phyloP scores from a whole-genome alignment of 2,329 filamentous ascomycete genomes.

The Scorias spongiosa region DNA sequence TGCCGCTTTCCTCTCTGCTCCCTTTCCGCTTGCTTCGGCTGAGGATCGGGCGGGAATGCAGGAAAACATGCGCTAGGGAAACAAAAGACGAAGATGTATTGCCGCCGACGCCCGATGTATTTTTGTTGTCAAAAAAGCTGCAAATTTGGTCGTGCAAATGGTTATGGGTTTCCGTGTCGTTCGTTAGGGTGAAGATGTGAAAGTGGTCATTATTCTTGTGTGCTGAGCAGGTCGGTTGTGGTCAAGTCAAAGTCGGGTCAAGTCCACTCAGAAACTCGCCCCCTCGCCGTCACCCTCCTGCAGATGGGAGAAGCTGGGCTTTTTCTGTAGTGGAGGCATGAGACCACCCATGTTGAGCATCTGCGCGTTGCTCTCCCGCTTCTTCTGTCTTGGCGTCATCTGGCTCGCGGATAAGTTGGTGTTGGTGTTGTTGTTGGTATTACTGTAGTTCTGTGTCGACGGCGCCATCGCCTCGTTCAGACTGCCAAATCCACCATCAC shows the following conservation, averaged over 20 bases:
- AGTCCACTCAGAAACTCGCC: neutral
- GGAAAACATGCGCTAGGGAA: no score
- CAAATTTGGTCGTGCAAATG: no score
- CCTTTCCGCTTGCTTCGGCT: no score
- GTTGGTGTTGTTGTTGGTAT: neutral
- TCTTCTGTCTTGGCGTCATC: conserved; percentile 1
- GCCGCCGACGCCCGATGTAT: no score
- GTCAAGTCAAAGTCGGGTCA: neutral
- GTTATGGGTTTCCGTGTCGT: no score
- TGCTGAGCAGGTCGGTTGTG: no score
- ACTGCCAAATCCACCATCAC: conserved; percentile 19
- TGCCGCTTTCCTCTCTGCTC: no score
- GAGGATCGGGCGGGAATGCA: no score
- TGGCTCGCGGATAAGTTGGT: neutral
- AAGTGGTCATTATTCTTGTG: no score
- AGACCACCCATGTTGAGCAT: neutral
- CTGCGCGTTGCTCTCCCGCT: neutral
- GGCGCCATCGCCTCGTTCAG: conserved; percentile 18
- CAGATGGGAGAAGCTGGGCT: neutral
- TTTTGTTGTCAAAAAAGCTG: no score
- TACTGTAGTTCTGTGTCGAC: neutral
- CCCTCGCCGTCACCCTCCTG: neutral
- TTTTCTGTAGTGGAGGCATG: neutral
- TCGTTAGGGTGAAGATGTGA: no score
- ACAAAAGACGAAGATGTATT: no score